These are phyloP conservation scores for Tetraselmis chui DNA, from an alignment of 139 green algal genomes.

Conservation along the genomic window DNA sequence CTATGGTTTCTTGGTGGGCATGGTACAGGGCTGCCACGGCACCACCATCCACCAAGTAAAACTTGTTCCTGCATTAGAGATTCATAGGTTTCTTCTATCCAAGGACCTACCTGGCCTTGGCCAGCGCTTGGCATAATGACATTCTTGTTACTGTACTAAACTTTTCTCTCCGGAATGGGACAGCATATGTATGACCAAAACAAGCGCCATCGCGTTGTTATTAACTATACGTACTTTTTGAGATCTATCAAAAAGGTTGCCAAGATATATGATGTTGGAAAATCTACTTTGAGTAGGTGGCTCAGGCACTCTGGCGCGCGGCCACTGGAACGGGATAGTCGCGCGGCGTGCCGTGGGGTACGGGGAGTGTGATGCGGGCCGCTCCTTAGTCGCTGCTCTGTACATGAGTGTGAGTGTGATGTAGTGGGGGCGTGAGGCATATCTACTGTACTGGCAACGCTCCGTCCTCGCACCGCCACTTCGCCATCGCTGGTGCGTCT, in stretches of 20 bases:
- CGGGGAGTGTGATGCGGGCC: neutral
- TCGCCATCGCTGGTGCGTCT: neutral
- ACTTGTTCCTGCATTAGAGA: conserved; percentile 1
- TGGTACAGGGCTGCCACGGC: neutral
- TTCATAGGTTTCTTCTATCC: conserved; percentile 1
- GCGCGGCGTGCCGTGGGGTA: neutral
- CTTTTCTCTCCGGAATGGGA: neutral
- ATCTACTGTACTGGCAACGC: neutral
- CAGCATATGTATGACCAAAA: neutral
- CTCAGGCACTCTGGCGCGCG: neutral
- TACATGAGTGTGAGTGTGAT: neutral
- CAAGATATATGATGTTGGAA: conserved; percentile 1
- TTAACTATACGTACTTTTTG: conserved; percentile 1
- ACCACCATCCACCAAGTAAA: neutral
- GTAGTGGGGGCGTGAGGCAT: neutral
- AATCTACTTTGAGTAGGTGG: conserved; percentile 1
- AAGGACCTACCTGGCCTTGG: neutral
- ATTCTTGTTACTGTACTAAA: conserved; percentile 1
- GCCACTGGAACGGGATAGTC: neutral
- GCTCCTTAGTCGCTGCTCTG: neutral
- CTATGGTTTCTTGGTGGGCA: neutral
- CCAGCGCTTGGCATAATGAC: neutral
- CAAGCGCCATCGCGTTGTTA: neutral
- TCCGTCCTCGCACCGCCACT: neutral
- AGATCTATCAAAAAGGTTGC: neutral